These are phyloP conservation scores for Hypocrella siamensis DNA, from an alignment of 2,329 filamentous ascomycete species.

Conservation along the genomic window DNA sequence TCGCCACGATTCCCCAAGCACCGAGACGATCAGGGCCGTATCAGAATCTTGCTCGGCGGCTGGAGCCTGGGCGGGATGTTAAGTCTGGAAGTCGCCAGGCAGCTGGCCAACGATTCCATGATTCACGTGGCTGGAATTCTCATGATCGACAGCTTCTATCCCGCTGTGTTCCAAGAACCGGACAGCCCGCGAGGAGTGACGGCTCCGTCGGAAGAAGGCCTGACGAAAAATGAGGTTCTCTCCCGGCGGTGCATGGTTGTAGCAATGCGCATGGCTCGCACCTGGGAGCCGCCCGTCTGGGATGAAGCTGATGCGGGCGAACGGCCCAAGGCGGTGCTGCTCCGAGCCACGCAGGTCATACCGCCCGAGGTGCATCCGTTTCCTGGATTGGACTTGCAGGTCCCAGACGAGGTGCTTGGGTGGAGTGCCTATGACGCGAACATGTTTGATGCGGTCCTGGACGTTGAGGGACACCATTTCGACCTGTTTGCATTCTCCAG, in stretches of 20 bases:
- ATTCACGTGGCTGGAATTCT: constrained; percentile 32
- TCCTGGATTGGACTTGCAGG: constrained; percentile 25
- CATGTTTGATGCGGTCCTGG: constrained; percentile 28
- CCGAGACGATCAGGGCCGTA: constrained; percentile 11
- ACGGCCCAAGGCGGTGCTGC: constrained; percentile 25
- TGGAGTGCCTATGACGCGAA: constrained; percentile 30
- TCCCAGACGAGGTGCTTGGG: constrained; percentile 25
- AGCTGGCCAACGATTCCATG: constrained; percentile 18
- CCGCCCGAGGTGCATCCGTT: constrained; percentile 13
- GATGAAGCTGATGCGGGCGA: constrained; percentile 9
- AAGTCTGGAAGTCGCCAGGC: constrained; percentile 31
- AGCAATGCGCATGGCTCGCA: constrained; percentile 21
- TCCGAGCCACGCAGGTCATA: constrained; percentile 27
- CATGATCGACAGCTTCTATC: constrained; percentile 35
- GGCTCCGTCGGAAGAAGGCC: constrained; percentile 12
- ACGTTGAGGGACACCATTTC: constrained; percentile 37
- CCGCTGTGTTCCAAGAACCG: constrained; percentile 7
- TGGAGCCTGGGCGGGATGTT: constrained; percentile 40
- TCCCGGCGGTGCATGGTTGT: constrained; percentile 24
- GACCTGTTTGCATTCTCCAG: constrained; percentile 22
- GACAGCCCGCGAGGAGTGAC: constrained; percentile 3
- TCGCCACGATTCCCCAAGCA: constrained; percentile 12
- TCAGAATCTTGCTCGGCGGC: constrained; percentile 33
- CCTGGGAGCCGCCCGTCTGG: constrained; percentile 26
- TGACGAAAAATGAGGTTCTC: constrained; percentile 18